phyloP scores from a whole-genome alignment of 2,329 filamentous ascomycete genomes.

The Clonostachys chloroleuca region DNA sequence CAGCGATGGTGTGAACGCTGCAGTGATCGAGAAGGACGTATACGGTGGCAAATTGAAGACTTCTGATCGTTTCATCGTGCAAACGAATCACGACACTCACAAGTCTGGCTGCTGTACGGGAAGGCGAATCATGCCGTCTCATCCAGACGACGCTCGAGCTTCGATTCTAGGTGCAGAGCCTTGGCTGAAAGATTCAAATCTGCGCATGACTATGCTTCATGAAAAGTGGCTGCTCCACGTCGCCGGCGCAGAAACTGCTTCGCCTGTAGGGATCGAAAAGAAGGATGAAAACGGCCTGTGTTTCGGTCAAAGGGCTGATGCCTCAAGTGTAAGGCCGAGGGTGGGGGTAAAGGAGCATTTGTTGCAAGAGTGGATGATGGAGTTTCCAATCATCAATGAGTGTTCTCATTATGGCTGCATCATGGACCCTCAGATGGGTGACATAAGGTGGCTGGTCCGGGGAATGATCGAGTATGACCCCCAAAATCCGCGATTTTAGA shows the following conservation, averaged over 20 bases:
- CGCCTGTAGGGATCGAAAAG: no score
- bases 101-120: not conserved
- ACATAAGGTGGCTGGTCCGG: slow-evolving; percentile 16
- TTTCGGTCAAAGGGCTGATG: no score
- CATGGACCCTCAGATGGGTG: slow-evolving; percentile 47
- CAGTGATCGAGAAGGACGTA: not conserved
- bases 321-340: no score
- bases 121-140: no score
- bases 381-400: slow-evolving; percentile 50
- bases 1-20: not conserved
- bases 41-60: slow-evolving; percentile 33
- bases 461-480: no score
- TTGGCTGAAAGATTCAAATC: not conserved
- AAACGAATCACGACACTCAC: slow-evolving; percentile 49
- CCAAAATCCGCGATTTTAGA: no score
- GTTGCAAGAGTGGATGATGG: slow-evolving; percentile 41
- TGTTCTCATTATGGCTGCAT: slow-evolving; percentile 53
- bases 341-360: slow-evolving; percentile 15
- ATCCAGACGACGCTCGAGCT: no score
- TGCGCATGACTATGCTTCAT: not conserved
- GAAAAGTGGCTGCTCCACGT: no score
- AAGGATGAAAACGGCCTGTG: no score
- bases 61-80: slow-evolving; percentile 44
- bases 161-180: not conserved
- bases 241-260: no score